A percentile compares a stretch with the other conserved stretches of the same genome.
Evolutionary conservation across 2,329 filamentous ascomycete species (phyloP).

Genomic region (Orbilia quercus): DNA sequence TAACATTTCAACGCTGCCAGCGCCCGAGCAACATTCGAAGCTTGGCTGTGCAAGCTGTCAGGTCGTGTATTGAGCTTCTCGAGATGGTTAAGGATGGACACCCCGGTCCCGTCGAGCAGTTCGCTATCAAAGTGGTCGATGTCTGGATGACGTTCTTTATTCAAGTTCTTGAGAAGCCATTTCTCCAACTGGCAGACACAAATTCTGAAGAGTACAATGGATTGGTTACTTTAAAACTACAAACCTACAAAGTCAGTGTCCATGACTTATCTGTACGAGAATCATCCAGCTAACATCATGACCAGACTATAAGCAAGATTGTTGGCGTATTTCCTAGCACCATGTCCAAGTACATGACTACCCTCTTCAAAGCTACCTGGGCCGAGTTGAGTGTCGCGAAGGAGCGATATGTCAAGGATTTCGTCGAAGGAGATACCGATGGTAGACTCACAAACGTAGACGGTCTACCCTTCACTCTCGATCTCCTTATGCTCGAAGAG

Average conservation of each 20-base stretch:
- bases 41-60: conserved; percentile 88
- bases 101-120: conserved; percentile 83
- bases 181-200: conserved; percentile 72
- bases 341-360: conserved; percentile 82
- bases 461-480: conserved; percentile 90
- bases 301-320: conserved; percentile 85
- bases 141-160: conserved; percentile 93
- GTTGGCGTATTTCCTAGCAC: conserved; percentile 83
- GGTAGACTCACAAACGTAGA: conserved; percentile 90
- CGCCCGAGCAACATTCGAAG: conserved; percentile 73
- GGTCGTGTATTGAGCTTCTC: conserved; percentile 90
- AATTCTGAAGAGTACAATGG: conserved; percentile 77
- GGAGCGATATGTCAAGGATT: conserved; percentile 80
- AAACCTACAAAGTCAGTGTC: conserved; percentile 79
- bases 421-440: conserved; percentile 85
- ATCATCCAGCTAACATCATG: conserved; percentile 55
- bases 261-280: conserved; percentile 29
- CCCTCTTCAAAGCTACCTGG: conserved; percentile 89
- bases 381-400: conserved; percentile 82
- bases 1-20: conserved; percentile 24
- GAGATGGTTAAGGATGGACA: conserved; percentile 97
- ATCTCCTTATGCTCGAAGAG: conserved; percentile 92
- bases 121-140: conserved; percentile 84
- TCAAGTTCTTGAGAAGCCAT: conserved; percentile 76
- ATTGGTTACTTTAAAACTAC: conserved; percentile 85